phyloP scores from a whole-genome alignment of 257 asterid species.

The Nicotiana paniculata region DNA sequence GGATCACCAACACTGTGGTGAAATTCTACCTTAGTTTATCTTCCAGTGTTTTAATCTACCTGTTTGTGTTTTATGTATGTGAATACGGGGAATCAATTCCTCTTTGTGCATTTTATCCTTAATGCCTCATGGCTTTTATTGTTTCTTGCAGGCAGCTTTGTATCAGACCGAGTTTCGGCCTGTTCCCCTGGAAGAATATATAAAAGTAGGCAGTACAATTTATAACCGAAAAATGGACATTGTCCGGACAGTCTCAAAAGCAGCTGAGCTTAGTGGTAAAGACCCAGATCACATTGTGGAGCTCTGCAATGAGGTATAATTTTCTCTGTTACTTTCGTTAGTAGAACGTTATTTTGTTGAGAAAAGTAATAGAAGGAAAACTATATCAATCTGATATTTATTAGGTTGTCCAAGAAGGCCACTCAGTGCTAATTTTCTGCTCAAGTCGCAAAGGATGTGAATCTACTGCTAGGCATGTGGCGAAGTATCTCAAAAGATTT shows the following conservation, averaged over 20 bases:
- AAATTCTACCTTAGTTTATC: not conserved
- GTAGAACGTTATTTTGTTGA: conserved; percentile 8
- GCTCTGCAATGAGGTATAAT: conserved; percentile 85
- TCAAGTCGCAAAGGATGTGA: conserved; percentile 98
- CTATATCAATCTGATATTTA: conserved; percentile 16
- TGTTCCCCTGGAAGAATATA: conserved; percentile 90
- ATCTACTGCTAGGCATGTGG: conserved; percentile 91
- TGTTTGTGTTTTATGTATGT: not conserved
- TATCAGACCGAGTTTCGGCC: conserved; percentile 95
- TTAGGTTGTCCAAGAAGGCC: conserved; percentile 97
- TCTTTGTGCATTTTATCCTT: not conserved
- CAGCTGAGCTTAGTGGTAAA: conserved; percentile 76
- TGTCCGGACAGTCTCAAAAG: conserved; percentile 65
- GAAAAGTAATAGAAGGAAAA: conserved; percentile 9
- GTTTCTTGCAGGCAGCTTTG: conserved; percentile 71
- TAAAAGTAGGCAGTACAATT: conserved; percentile 73
- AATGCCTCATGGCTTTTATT: conserved; percentile 14
- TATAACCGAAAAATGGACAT: conserved; percentile 75
- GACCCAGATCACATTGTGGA: conserved; percentile 97
- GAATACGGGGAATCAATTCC: not conserved
- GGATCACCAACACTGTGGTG: not conserved
- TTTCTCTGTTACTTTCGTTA: conserved; percentile 18
- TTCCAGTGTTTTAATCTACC: not conserved
- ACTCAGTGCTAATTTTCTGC: conserved; percentile 93
- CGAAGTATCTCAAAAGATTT: conserved; percentile 63